A percentile compares a stretch with the other conserved stretches of the same genome.
These are phyloP conservation scores for Kuraishia piskuri DNA, from an alignment of 805 yeast genomes.

Conservation along the genomic window DNA sequence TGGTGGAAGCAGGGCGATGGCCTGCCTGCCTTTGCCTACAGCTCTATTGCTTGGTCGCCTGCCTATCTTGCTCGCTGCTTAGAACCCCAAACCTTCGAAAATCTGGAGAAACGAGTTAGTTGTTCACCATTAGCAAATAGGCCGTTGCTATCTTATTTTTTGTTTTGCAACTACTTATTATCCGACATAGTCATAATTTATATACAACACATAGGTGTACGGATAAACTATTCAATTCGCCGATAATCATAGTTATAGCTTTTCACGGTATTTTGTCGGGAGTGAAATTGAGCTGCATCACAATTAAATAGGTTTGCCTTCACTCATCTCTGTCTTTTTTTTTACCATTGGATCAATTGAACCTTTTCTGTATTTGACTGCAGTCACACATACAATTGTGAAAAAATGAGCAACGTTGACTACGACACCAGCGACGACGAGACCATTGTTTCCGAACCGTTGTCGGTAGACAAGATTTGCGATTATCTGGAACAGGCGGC, in stretches of 20 bases:
- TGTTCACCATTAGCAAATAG: background rate
- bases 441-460: background rate
- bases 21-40: background rate
- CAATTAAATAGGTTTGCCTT: no score
- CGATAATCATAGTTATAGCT: no score
- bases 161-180: no score
- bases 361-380: no score
- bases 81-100: background rate
- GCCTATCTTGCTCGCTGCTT: background rate
- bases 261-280: no score
- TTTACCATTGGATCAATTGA: no score
- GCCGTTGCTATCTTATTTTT: no score
- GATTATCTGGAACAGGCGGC: slow-evolving; percentile 16
- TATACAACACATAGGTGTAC: no score
- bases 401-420: background rate
- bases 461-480: slow-evolving; percentile 1
- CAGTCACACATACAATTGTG: background rate
- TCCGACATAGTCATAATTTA: no score
- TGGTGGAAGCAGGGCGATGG: background rate
- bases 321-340: background rate
- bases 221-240: no score
- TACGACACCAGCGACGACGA: background rate
- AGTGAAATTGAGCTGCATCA: no score
- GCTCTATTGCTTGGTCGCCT: no score
- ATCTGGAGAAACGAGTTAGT: background rate